Percentiles rank a stretch among this genome's conserved stretches.
Conservation (phyloP, 805 yeast genomes). For the Yamadazyma scolyti region DNA sequence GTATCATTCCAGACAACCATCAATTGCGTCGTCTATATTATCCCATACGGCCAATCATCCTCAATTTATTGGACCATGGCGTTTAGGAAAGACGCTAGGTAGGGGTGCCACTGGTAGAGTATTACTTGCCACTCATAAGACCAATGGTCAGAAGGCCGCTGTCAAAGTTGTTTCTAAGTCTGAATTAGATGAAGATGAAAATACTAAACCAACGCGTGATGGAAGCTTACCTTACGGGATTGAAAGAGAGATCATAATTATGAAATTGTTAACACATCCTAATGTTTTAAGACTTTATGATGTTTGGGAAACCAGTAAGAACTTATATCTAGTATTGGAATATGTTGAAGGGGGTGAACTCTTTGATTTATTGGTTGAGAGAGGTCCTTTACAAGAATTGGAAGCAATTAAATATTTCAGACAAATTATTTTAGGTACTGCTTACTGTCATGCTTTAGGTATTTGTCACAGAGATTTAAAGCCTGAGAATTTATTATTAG, state of each 20-base stretch:
- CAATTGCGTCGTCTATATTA: conserved; percentile 54
- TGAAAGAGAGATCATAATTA: conserved; percentile 94
- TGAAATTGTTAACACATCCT: conserved; percentile 92
- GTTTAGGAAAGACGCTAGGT: conserved; percentile 72
- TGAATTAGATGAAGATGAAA: conserved; percentile 42
- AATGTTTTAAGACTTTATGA: conserved; percentile 92
- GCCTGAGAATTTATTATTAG: conserved; percentile 74
- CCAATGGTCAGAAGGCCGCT: conserved; percentile 75
- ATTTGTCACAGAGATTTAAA: conserved; percentile 80
- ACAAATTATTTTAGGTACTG: conserved; percentile 74
- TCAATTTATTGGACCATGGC: conserved; percentile 75
- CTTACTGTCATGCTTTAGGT: conserved; percentile 76
- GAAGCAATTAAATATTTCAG: conserved; percentile 75
- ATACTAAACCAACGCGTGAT: conserved; percentile 16
- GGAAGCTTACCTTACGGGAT: conserved; percentile 86
- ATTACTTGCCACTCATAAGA: conserved; percentile 63
- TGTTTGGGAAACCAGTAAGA: conserved; percentile 96
- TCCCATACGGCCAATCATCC: conserved; percentile 47
- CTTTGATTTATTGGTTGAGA: conserved; percentile 67
- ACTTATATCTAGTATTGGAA: conserved; percentile 73
- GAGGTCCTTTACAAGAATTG: conserved; percentile 67
- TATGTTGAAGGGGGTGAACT: conserved; percentile 89
- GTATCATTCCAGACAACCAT: conserved; percentile 55
- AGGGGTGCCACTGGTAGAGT: conserved; percentile 84
- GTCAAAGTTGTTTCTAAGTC: conserved; percentile 78